Percentiles rank a stretch among this genome's conserved stretches.
These are phyloP conservation scores for Coemansia biformis DNA, from an alignment of 192 early-diverging fungal genomes.

Conservation along the genomic window DNA sequence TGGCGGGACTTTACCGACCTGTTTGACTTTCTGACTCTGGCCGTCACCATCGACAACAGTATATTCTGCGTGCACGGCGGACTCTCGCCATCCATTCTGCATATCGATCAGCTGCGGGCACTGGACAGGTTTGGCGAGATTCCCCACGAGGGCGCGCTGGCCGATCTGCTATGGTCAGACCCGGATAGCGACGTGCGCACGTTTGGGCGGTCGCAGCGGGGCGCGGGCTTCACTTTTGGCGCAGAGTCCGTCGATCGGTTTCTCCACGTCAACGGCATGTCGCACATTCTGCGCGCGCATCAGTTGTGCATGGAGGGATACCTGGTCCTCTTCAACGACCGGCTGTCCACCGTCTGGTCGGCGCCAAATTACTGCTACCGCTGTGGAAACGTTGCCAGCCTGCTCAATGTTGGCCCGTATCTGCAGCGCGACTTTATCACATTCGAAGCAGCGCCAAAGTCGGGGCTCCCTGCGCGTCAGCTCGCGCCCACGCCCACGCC, in stretches of 20 bases:
- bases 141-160: slow-evolving; percentile 42
- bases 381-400: slow-evolving; percentile 93
- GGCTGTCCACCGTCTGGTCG: slow-evolving; percentile 93
- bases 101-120: slow-evolving; percentile 30
- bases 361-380: slow-evolving; percentile 98
- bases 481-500: slow-evolving; percentile 16
- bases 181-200: slow-evolving; percentile 19
- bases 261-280: slow-evolving; percentile 85
- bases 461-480: not conserved
- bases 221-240: slow-evolving; percentile 97
- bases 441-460: slow-evolving; percentile 37
- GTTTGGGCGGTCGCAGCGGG: slow-evolving; percentile 54
- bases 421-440: slow-evolving; percentile 43
- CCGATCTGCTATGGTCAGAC: slow-evolving; percentile 47
- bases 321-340: slow-evolving; percentile 63
- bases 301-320: slow-evolving; percentile 98
- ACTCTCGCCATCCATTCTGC: slow-evolving; percentile 38
- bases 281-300: slow-evolving; percentile 90
- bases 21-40: slow-evolving; percentile 89
- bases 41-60: slow-evolving; percentile 79
- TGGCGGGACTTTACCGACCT: slow-evolving; percentile 93
- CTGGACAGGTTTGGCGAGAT: slow-evolving; percentile 42
- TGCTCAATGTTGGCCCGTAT: slow-evolving; percentile 70
- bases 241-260: slow-evolving; percentile 93
- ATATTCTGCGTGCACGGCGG: slow-evolving; percentile 97